A percentile compares a stretch with the other conserved stretches of the same genome.
Evolutionary conservation across 495 filamentous ascomycete species (phyloP).

Genomic region (Lindgomyces ingoldianus): DNA sequence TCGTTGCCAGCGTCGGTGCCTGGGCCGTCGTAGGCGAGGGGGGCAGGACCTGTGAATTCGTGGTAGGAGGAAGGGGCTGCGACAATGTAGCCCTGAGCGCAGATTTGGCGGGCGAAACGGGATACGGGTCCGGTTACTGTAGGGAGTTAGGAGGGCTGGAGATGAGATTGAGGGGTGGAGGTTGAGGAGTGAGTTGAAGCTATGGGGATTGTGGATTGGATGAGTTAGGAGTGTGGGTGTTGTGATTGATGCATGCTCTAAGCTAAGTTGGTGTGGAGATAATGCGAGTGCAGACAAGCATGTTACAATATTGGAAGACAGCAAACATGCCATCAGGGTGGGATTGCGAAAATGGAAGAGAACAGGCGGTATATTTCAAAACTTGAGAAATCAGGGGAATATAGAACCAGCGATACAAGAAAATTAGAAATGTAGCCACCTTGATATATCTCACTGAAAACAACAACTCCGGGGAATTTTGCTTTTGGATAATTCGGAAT

Average conservation of each 20-base stretch:
- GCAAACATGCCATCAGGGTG: no score
- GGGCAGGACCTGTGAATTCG: conserved; percentile 84
- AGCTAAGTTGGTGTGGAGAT: no score
- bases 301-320: no score
- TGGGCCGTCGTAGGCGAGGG: conserved; percentile 80
- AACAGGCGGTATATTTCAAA: no score
- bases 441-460: conserved; percentile 97
- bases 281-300: no score
- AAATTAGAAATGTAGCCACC: conserved; percentile 52
- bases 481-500: conserved; percentile 85
- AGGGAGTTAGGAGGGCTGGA: neutral
- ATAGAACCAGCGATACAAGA: conserved; percentile 6
- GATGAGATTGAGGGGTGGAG: neutral
- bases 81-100: conserved; percentile 90
- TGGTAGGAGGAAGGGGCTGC: conserved; percentile 90
- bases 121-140: conserved; percentile 89
- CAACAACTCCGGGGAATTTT: conserved; percentile 83
- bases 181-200: no score
- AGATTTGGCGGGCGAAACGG: conserved; percentile 89
- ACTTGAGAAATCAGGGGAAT: no score
- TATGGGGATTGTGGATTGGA: neutral
- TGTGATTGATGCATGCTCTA: no score
- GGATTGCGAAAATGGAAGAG: no score
- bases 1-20: conserved; percentile 87
- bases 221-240: neutral